A percentile compares a stretch with the other conserved stretches of the same genome.
Conservation (phyloP, 1,284 basidiomycete genomes). For the Leccinum subrobustum region DNA sequence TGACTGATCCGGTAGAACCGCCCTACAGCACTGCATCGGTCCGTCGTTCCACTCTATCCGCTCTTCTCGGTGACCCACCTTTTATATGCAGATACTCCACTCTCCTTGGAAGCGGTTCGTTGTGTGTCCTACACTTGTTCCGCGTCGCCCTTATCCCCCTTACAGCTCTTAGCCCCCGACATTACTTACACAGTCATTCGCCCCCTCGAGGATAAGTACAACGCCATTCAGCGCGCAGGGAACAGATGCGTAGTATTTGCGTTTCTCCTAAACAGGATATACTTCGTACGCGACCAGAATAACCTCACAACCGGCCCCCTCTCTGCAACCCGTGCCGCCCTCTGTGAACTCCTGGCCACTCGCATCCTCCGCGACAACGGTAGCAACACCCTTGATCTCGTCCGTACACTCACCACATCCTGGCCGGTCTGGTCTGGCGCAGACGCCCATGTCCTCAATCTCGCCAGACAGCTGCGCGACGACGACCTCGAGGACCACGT, state of each 20-base stretch:
- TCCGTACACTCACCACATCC: conserved; percentile 78
- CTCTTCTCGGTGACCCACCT: not conserved
- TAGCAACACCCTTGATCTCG: conserved; percentile 74
- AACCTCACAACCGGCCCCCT: conserved; percentile 60
- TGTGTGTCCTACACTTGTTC: not conserved
- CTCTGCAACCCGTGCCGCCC: conserved; percentile 71
- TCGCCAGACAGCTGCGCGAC: conserved; percentile 70
- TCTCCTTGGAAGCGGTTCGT: conserved; percentile 33
- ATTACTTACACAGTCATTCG: conserved; percentile 84
- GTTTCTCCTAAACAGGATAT: conserved; percentile 83
- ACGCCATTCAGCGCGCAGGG: conserved; percentile 56
- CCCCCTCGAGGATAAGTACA: conserved; percentile 74
- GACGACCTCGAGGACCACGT: conserved; percentile 75
- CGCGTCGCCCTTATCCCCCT: conserved; percentile 12
- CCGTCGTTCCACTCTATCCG: conserved; percentile 4
- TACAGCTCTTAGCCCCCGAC: conserved; percentile 76
- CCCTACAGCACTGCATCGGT: conserved; percentile 32
- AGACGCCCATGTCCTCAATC: conserved; percentile 58
- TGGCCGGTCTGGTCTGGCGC: conserved; percentile 88
- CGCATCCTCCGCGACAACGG: conserved; percentile 78
- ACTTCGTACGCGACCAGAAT: conserved; percentile 77
- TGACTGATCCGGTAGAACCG: conserved; percentile 10
- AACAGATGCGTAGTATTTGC: conserved; percentile 84
- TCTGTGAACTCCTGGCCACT: conserved; percentile 90
- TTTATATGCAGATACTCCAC: conserved; percentile 27